Conservation (phyloP, 2,329 filamentous ascomycete genomes). For the Ophiostoma australiae region DNA sequence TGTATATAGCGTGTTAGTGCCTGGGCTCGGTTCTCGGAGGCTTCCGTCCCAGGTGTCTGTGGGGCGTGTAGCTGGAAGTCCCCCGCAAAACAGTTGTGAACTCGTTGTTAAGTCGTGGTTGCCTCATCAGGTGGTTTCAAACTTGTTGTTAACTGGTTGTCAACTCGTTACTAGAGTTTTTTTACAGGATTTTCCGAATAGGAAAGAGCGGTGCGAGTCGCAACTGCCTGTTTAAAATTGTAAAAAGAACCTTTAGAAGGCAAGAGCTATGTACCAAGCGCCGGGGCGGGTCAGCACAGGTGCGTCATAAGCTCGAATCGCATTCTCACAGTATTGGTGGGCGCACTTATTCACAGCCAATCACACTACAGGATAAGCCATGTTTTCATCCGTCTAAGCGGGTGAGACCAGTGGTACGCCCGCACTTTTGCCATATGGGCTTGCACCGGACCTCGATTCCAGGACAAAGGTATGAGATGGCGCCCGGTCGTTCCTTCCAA, state of each 20-base stretch:
- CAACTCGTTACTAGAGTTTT: not conserved
- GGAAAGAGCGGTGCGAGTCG: not conserved
- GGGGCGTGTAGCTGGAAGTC: not conserved
- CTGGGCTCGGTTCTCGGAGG: conserved; percentile 21
- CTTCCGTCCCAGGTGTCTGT: conserved; percentile 15
- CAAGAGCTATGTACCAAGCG: not conserved
- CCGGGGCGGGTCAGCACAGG: not conserved
- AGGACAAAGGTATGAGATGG: not conserved
- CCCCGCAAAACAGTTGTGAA: not conserved
- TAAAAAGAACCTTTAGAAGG: not conserved
- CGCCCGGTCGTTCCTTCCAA: not conserved
- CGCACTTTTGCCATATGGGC: not conserved
- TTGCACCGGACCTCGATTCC: not conserved
- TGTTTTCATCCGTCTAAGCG: not conserved
- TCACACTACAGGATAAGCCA: not conserved
- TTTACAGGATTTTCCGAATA: not conserved
- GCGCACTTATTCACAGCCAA: not conserved
- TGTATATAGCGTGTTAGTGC: not conserved
- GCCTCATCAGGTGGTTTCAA: not conserved
- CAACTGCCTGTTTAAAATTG: not conserved
- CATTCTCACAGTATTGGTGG: not conserved
- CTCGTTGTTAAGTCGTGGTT: too few species aligned
- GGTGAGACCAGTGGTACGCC: not conserved
- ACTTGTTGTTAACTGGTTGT: not conserved
- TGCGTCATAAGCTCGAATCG: conserved; percentile 1